Base-by-base conservation (phyloP, 148 eudicot genomes). In the Chenopodium quinoa region DNA sequence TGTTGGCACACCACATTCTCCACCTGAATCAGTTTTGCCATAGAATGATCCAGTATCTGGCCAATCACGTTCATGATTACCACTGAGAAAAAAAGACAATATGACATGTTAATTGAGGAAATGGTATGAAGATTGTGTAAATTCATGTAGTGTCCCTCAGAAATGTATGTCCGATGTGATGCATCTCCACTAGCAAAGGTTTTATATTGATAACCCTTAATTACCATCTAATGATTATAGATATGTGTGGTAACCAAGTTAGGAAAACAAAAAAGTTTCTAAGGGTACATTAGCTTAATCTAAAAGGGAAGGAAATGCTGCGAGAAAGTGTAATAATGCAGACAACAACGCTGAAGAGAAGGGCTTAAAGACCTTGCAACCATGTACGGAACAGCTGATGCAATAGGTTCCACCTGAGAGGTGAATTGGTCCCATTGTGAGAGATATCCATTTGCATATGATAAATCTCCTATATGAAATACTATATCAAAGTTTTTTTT, bases 381-480 rank as follows among this genome's bases (percentile, higher is more conserved):
- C 99, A 95, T 95, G 81, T 92, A 95, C 17, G 97, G 97, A 23
- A 89, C 91, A 44, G 88, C 75, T 32, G 98, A 92, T 74, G 98
- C 86, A 85, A 96, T 92, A 23, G 97, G 97, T 75, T 89, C 95
- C 76, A 96, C 89, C 84, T 93, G 97, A 52, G 94, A 85, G 10
- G 98, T 92, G 79, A 96, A 96, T 69, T 96, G 98, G 89, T 93
- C 98, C 98, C 98, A 96, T 79, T 93, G 93, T 14, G 99, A 95
- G 50, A 93, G 82, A 47, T 95, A 95, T 46, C 97, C 99, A 78
- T 91, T 92, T 20, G 98, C 86, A 84, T 96, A 96, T 6, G 86
- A 22, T 19, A 96, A 68, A 78, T 92, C 99, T 78, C 99, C 98
- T 48, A 93, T 93, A 37, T 93, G 97, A 81, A 93, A 92, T 47